Evolutionary conservation across 2,329 filamentous ascomycete species (phyloP).

Genomic region (Scytalidium sp.): DNA sequence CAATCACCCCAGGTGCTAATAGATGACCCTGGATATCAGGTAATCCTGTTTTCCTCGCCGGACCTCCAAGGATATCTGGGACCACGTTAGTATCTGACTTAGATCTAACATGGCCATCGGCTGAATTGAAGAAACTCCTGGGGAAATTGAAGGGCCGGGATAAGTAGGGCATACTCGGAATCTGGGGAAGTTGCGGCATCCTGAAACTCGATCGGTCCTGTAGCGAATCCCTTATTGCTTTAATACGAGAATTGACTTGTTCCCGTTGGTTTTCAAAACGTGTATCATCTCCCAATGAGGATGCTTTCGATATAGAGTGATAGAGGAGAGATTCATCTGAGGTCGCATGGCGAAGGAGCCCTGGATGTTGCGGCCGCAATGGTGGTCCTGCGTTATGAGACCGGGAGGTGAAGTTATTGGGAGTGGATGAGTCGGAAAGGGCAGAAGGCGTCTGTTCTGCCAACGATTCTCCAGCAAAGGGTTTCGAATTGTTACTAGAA

Average conservation of each 20-base stretch:
- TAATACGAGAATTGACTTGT: constrained; percentile 84
- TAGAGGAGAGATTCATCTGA: constrained; percentile 80
- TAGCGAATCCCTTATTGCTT: constrained; percentile 85
- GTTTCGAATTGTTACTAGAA: not conserved
- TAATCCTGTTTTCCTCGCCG: constrained; percentile 16
- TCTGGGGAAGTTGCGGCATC: constrained; percentile 59
- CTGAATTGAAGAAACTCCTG: constrained; percentile 26
- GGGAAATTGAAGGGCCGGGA: constrained; percentile 40
- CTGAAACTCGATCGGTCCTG: constrained; percentile 78
- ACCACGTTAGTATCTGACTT: constrained; percentile 22
- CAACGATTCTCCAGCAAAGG: not conserved
- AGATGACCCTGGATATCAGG: constrained; percentile 9
- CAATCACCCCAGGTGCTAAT: constrained; percentile 14
- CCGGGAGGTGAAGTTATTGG: constrained; percentile 4
- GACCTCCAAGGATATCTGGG: constrained; percentile 23
- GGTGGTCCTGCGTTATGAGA: not conserved
- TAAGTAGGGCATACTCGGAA: constrained; percentile 36
- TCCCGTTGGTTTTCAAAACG: constrained; percentile 77
- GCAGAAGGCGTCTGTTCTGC: constrained; percentile 4
- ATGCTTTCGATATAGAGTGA: constrained; percentile 71
- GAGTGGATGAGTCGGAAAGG: constrained; percentile 4
- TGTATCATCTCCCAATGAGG: constrained; percentile 80
- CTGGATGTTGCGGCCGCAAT: not conserved
- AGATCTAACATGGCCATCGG: constrained; percentile 16
- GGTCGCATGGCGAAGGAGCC: constrained; percentile 53